Percentiles rank a stretch among this genome's conserved stretches.
phyloP scores from a whole-genome alignment of 2,329 filamentous ascomycete genomes.

The Alternaria novae-zelandiae region DNA sequence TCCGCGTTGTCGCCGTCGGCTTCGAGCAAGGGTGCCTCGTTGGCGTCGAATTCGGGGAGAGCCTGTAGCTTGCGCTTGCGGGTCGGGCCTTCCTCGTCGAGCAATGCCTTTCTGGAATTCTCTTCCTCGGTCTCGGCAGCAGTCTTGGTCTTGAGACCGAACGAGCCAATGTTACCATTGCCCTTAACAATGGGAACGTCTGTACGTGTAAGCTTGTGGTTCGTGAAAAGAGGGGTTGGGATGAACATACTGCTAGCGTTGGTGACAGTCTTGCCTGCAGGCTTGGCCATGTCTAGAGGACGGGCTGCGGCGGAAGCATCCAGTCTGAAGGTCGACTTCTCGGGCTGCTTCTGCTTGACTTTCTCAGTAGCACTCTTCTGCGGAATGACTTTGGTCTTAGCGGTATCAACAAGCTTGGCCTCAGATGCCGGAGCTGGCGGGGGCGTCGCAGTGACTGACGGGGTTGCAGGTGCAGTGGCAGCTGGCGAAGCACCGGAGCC shows the following conservation, averaged over 20 bases:
- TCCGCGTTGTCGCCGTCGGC: constrained; percentile 66
- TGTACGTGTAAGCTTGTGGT: constrained; percentile 27
- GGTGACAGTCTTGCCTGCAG: constrained; percentile 34
- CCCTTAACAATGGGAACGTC: constrained; percentile 63
- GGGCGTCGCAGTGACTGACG: constrained; percentile 53
- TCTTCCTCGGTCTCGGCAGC: constrained; percentile 72
- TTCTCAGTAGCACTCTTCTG: constrained; percentile 87
- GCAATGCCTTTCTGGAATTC: constrained; percentile 78
- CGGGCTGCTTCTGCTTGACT: constrained; percentile 61
- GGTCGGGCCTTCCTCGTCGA: constrained; percentile 83
- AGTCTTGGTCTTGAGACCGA: constrained; percentile 72
- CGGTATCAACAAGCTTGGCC: constrained; percentile 54
- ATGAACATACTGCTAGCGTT: constrained; percentile 22
- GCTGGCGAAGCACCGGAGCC: constrained; percentile 57
- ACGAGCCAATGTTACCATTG: constrained; percentile 78
- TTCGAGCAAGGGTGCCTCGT: constrained; percentile 48
- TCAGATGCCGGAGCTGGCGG: constrained; percentile 25
- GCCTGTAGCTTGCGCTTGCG: constrained; percentile 83
- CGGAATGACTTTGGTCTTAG: constrained; percentile 76
- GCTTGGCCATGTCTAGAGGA: constrained; percentile 34
- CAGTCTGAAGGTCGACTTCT: constrained; percentile 49
- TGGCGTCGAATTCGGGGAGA: constrained; percentile 73
- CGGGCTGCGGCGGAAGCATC: constrained; percentile 40
- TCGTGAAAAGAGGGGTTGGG: no score
- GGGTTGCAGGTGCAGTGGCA: constrained; percentile 73